Percentiles rank a stretch among this genome's conserved stretches.
Conservation (phyloP, 805 yeast genomes). For the Zygosaccharomyces pseudorouxii region DNA sequence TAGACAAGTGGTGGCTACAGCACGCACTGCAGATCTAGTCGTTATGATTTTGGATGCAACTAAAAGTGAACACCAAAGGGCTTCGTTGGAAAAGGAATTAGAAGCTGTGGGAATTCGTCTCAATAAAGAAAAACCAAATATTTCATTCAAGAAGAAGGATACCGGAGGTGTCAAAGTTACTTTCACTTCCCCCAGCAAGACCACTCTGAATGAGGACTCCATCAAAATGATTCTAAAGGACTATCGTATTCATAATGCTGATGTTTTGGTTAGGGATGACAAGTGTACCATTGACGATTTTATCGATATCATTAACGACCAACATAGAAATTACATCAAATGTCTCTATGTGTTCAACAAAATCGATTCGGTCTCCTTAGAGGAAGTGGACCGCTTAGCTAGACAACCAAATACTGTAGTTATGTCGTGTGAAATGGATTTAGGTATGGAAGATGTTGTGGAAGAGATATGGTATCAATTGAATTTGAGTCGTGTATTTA, state of each 20-base stretch:
- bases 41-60: conserved; percentile 95
- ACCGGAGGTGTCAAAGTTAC: conserved; percentile 91
- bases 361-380: conserved; percentile 90
- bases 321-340: conserved; percentile 80
- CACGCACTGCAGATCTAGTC: conserved; percentile 88
- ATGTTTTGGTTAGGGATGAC: conserved; percentile 84
- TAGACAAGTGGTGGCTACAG: conserved; percentile 92
- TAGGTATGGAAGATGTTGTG: conserved; percentile 82
- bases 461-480: conserved; percentile 93
- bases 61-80: conserved; percentile 84
- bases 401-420: conserved; percentile 90
- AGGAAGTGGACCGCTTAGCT: conserved; percentile 89
- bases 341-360: conserved; percentile 93
- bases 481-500: conserved; percentile 72
- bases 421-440: conserved; percentile 83
- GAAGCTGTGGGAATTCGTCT: conserved; percentile 92
- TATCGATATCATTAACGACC: conserved; percentile 85
- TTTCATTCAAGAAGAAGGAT: conserved; percentile 70
- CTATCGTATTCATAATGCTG: conserved; percentile 88
- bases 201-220: conserved; percentile 69
- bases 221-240: conserved; percentile 75
- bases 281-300: conserved; percentile 87
- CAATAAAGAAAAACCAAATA: conserved; percentile 73
- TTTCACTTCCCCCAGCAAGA: conserved; percentile 72
- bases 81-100: conserved; percentile 78